Base-by-base conservation (phyloP, 2,329 filamentous ascomycete genomes). In the Capronia epimyces region DNA sequence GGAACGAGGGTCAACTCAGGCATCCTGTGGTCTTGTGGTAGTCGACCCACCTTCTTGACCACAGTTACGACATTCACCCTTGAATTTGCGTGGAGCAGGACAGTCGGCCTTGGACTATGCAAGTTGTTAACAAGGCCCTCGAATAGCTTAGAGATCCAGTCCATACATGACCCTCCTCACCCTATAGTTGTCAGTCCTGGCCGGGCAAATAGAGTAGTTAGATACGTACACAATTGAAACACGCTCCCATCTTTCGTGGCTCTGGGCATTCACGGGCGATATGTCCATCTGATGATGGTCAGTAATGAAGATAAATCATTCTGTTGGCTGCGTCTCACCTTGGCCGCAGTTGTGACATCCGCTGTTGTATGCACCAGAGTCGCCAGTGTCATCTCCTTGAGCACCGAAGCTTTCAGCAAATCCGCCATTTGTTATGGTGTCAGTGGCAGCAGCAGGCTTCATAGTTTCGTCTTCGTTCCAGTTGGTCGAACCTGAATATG, bases 1-100 rank as follows among this genome's bases (percentile, higher is more conserved):
- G 31, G 15, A 42, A 22, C 18, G 13, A 20, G 12, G 5, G 24
- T 43, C 29, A 49, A 16, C 18, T 10, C 5, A 20, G 20, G 10
- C 31, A 3, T 40, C 12, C 21, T 22, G n/a, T 16, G n/a, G 27
- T 16, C 18, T 25, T n/a, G 15, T 27, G 22, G 21, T 16, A 29
- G 31, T 12, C 4, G 25, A n/a, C 24, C 37, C 36, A 56, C 54
- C 60, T 43, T 74, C 66, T 56, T 73, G 58, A n/a, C 67, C 62
- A 56, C 74, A 76, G 46, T 69, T 63, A 39, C 68, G 69, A 59
- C 74, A 76, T 31, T 66, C 62, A 10, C 74, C 73, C 25, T 66
- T 73, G 63, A 75, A 75, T 16, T 73, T 67, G 39, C 69, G 69
- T 43, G 72, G 71, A 22, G 74, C 68, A 15, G 71, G 65, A 52